Evolutionary conservation across 192 early-diverging fungal genomes (phyloP).

Genomic region (Gaertneriomyces sp.): DNA sequence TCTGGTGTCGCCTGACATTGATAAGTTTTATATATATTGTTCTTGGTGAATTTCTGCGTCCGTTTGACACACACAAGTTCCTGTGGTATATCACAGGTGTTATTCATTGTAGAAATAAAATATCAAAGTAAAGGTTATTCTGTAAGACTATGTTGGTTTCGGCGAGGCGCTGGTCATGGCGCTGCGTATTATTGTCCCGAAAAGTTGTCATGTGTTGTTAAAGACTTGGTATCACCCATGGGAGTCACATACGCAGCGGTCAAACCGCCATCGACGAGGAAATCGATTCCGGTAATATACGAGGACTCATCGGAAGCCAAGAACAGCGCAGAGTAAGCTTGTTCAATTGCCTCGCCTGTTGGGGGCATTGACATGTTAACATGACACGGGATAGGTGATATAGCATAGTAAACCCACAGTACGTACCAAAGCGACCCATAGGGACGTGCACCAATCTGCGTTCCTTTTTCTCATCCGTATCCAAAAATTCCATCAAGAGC

Average conservation of each 20-base stretch:
- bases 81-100: no score
- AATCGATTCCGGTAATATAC: conserved; percentile 79
- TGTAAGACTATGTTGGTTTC: no score
- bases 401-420: neutral
- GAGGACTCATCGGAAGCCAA: conserved; percentile 74
- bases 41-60: no score
- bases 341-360: conserved; percentile 77
- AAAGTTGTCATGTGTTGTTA: conserved; percentile 7
- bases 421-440: conserved; percentile 74
- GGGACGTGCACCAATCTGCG: conserved; percentile 75
- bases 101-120: no score
- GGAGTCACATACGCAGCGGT: conserved; percentile 64
- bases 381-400: neutral
- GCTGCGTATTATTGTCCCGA: conserved; percentile 22
- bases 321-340: conserved; percentile 77
- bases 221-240: conserved; percentile 17
- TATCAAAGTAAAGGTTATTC: no score
- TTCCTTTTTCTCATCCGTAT: conserved; percentile 80
- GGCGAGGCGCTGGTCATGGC: no score
- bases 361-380: neutral
- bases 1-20: no score
- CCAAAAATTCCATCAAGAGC: conserved; percentile 77
- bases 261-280: conserved; percentile 77
- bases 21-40: no score
- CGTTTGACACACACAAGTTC: no score